phyloP scores from a whole-genome alignment of 352 stramenopile species.

The Phytophthora sp. region DNA sequence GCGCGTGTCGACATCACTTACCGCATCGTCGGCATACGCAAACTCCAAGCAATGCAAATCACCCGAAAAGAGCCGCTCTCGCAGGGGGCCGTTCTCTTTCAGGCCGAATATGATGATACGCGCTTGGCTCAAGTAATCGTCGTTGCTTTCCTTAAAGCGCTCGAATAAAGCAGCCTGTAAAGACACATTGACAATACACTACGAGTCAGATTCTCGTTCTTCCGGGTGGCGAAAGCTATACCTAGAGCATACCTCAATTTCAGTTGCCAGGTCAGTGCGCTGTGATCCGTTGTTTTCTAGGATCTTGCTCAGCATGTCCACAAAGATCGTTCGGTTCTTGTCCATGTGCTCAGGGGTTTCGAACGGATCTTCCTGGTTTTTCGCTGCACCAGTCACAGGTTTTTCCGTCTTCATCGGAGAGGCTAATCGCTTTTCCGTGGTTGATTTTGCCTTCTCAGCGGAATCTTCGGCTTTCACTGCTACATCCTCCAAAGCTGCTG shows the following conservation, averaged over 20 bases:
- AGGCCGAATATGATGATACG: slow-evolving; percentile 84
- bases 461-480: slow-evolving; percentile 9
- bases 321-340: slow-evolving; percentile 62
- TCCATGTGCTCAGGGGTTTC: slow-evolving; percentile 54
- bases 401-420: slow-evolving; percentile 19
- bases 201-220: slow-evolving; percentile 8
- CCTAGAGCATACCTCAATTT: slow-evolving; percentile 77
- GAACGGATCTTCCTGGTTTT: slow-evolving; percentile 31
- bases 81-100: slow-evolving; percentile 67
- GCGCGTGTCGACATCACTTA: slow-evolving; percentile 30
- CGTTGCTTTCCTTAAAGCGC: slow-evolving; percentile 80
- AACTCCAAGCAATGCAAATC: slow-evolving; percentile 74
- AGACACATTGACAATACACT: slow-evolving; percentile 1
- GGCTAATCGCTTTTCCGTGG: slow-evolving; percentile 11
- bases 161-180: slow-evolving; percentile 72
- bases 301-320: slow-evolving; percentile 73
- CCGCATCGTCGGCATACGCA: slow-evolving; percentile 73
- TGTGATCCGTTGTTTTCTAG: slow-evolving; percentile 49
- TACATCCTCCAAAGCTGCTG: neutral
- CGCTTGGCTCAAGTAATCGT: slow-evolving; percentile 76
- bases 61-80: slow-evolving; percentile 69
- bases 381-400: neutral
- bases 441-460: slow-evolving; percentile 4
- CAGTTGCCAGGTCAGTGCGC: slow-evolving; percentile 54
- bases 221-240: too few relatives aligned